Base-by-base conservation (phyloP, 768 basidiomycete species). In the Leccinellum albellum region DNA sequence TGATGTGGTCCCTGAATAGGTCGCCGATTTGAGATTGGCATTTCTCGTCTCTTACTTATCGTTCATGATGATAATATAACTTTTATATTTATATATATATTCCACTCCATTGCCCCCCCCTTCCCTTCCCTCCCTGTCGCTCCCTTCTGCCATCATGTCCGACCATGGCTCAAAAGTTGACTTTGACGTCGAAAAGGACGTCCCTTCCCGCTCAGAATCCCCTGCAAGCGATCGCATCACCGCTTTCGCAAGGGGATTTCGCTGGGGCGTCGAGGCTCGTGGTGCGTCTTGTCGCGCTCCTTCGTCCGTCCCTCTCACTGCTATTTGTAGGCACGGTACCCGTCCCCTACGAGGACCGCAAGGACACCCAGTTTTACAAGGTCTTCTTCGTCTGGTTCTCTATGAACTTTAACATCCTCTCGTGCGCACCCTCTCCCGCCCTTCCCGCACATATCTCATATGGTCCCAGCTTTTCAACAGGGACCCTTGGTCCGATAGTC, bases 361-460 rank as follows among this genome's bases (percentile, higher is more conserved):
- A 64, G 9, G 86, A 88, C 62, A 79, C 73, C n/a, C 79, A 81
- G 47, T 78, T 82, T 51, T 82, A 81, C 63, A 85, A 88, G 58
- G 70, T 87, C 62, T 88, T 88, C 74, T 85, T 85, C 63, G 75
- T 88, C 4, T 88, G 87, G 87, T 85, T 88, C 63, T 83, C 87
- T 8, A 78, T 82, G 53, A 87, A 86, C 65, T 79, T 86, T 69
- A 87, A 87, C 62, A 79, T 88, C 26, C 73, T 86, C 17, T 78
- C 77, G 71, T 86, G 28, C 26, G 77, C 67, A 10, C 29, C 46
- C 6, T 20, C 5, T 21, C 13, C 37, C 17, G n/a, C 40, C 40
- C 26, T 13, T 21, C 7, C 29, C 9, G 3, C 49, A 17, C 29
- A 28, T 21, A 2, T 50, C 51, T 48, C 14, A 57, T 35, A 20